These are phyloP conservation scores for Stachybotrys echinatus DNA, from an alignment of 2,329 filamentous ascomycete species.

Conservation along the genomic window DNA sequence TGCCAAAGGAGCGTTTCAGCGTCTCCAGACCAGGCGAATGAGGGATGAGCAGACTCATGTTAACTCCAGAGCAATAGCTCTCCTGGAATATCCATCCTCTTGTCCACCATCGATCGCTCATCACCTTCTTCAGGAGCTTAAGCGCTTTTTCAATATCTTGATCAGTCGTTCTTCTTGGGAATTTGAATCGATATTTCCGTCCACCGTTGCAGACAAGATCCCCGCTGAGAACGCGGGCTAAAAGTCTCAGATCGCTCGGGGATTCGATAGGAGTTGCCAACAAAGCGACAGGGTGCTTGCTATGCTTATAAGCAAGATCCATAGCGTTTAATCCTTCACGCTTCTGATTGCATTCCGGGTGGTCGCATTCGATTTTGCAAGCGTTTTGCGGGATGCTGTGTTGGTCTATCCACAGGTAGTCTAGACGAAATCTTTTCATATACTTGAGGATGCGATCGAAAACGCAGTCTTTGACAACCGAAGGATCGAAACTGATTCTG, in stretches of 20 bases:
- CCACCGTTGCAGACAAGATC: constrained; percentile 9
- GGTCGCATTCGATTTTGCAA: constrained; percentile 11
- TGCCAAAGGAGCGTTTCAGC: constrained; percentile 13
- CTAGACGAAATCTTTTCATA: constrained; percentile 13
- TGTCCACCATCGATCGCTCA: constrained; percentile 19
- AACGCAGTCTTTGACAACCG: constrained; percentile 16
- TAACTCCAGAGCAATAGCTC: constrained; percentile 20
- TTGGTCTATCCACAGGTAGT: constrained; percentile 21
- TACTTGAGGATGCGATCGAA: constrained; percentile 15
- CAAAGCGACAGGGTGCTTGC: constrained; percentile 21
- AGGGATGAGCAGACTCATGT: constrained; percentile 21
- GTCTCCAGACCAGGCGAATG: constrained; percentile 12
- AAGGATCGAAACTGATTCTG: not conserved
- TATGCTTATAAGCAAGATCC: constrained; percentile 24
- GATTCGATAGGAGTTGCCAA: constrained; percentile 12
- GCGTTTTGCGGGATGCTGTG: constrained; percentile 18
- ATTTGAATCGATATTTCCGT: not conserved
- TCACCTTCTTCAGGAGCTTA: constrained; percentile 15
- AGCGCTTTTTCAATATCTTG: constrained; percentile 10
- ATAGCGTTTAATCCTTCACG: constrained; percentile 20
- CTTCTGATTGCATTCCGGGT: constrained; percentile 15
- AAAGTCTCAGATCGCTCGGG: constrained; percentile 8
- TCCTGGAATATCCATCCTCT: constrained; percentile 28
- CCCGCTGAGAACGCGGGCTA: constrained; percentile 11
- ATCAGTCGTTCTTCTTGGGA: constrained; percentile 3